phyloP scores from a whole-genome alignment of 805 yeast genomes.

The Yarrowia keelungensis region DNA sequence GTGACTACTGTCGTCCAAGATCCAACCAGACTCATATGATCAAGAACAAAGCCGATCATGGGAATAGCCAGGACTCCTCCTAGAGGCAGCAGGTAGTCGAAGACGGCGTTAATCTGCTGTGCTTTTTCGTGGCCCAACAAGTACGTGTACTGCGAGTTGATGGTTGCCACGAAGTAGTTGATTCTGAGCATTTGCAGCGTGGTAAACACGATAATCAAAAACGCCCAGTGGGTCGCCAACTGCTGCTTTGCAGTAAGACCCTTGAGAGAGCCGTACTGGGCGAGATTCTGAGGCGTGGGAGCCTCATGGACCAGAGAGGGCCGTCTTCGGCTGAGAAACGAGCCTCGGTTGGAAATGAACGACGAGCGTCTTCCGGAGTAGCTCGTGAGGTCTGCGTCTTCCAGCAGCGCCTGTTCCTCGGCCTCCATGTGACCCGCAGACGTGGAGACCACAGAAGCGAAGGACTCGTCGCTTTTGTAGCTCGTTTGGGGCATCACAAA shows the following conservation, averaged over 20 bases:
- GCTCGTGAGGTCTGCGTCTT: constrained; percentile 7
- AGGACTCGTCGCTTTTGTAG: constrained; percentile 50
- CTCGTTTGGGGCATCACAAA: constrained; percentile 80
- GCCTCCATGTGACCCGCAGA: constrained; percentile 23
- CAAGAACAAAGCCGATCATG: constrained; percentile 79
- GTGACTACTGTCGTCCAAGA: constrained; percentile 54
- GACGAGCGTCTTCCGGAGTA: constrained; percentile 20
- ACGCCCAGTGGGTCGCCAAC: constrained; percentile 71
- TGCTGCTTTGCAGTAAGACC: constrained; percentile 59
- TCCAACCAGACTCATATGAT: constrained; percentile 58
- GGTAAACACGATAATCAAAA: constrained; percentile 77
- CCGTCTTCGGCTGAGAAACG: constrained; percentile 7
- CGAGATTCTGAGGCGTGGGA: constrained; percentile 39
- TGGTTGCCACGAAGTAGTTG: constrained; percentile 91
- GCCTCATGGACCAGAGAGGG: constrained; percentile 37
- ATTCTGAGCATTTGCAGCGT: constrained; percentile 89
- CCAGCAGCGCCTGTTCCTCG: constrained; percentile 24
- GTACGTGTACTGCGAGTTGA: constrained; percentile 80
- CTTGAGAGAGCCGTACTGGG: constrained; percentile 56
- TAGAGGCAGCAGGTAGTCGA: constrained; percentile 84
- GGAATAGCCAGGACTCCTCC: constrained; percentile 92
- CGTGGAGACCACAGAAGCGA: constrained; percentile 7
- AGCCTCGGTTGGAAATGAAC: constrained; percentile 13
- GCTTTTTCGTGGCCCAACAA: constrained; percentile 66
- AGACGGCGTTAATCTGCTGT: constrained; percentile 67